Percentiles rank a stretch among this genome's conserved stretches.
Conservation (phyloP, 192 early-diverging fungal species). For the Umbelopsis sp. region DNA sequence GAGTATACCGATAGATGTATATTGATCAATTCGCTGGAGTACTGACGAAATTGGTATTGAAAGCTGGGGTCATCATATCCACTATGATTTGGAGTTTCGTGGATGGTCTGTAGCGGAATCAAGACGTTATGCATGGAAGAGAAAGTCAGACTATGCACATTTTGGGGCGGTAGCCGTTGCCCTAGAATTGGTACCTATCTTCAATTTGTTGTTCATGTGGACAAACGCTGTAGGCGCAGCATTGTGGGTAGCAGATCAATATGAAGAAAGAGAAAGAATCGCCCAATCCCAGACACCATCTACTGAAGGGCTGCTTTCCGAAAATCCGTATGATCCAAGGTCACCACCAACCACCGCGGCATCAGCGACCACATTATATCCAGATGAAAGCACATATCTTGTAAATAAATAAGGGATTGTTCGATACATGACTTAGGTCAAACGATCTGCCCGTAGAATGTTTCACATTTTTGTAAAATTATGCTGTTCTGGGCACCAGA, state of each 20-base stretch:
- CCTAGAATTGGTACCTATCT: slow-evolving; percentile 63
- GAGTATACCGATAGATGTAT: background rate
- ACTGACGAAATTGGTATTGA: background rate
- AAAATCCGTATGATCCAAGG: background rate
- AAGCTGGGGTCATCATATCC: slow-evolving; percentile 52
- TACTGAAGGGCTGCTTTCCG: background rate
- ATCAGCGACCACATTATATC: slow-evolving; percentile 17
- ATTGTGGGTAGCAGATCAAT: slow-evolving; percentile 65
- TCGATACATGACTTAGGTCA: background rate
- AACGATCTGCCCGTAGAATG: background rate
- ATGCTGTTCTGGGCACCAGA: background rate
- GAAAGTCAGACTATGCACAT: slow-evolving; percentile 31
- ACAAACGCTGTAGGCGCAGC: slow-evolving; percentile 70
- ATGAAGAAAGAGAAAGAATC: slow-evolving; percentile 45
- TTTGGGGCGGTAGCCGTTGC: slow-evolving; percentile 59
- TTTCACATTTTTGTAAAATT: slow-evolving; percentile 6
- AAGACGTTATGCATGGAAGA: slow-evolving; percentile 45
- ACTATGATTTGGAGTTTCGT: slow-evolving; percentile 60
- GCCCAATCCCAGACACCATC: slow-evolving; percentile 13
- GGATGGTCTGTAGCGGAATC: slow-evolving; percentile 49
- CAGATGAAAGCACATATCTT: slow-evolving; percentile 20
- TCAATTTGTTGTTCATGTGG: slow-evolving; percentile 68
- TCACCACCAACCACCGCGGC: background rate
- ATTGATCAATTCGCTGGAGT: background rate
- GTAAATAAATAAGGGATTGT: background rate